A percentile compares a stretch with the other conserved stretches of the same genome.
Evolutionary conservation across 805 yeast genomes (phyloP).

Genomic region (Blastobotrys muscicola): DNA sequence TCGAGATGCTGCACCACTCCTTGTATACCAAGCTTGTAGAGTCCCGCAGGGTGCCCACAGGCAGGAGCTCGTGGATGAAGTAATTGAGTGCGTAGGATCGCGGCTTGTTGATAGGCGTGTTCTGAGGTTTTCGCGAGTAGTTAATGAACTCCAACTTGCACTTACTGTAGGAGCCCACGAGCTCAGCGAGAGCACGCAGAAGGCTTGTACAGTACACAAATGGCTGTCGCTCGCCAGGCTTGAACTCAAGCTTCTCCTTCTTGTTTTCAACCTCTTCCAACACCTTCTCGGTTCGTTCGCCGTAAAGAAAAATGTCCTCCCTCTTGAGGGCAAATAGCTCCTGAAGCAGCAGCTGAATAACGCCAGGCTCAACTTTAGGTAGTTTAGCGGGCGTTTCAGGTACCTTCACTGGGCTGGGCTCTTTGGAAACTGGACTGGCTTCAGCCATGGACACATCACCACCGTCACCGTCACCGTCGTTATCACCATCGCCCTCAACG

Average conservation of each 20-base stretch:
- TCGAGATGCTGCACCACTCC: conserved; percentile 46
- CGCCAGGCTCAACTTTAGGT: conserved; percentile 35
- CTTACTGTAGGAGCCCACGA: conserved; percentile 67
- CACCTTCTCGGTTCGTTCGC: conserved; percentile 15
- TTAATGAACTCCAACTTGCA: conserved; percentile 76
- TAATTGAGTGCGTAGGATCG: conserved; percentile 70
- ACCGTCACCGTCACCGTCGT: neutral
- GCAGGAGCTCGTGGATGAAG: conserved; percentile 63
- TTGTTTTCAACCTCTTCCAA: conserved; percentile 9
- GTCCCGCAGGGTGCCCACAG: conserved; percentile 36
- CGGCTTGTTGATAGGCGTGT: conserved; percentile 39
- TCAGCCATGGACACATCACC: conserved; percentile 1
- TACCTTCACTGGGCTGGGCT: neutral
- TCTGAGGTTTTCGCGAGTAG: conserved; percentile 42
- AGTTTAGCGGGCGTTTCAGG: conserved; percentile 15
- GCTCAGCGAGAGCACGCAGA: conserved; percentile 57
- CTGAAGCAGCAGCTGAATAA: conserved; percentile 51
- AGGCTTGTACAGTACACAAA: conserved; percentile 63
- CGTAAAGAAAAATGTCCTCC: conserved; percentile 29
- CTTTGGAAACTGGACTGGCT: conserved; percentile 21
- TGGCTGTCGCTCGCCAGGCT: conserved; percentile 34
- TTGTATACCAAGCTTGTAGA: conserved; percentile 14
- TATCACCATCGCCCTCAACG: conserved; percentile 15
- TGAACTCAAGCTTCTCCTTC: conserved; percentile 14
- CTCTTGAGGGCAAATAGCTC: conserved; percentile 49